Conservation (phyloP, 2,329 filamentous ascomycete genomes). For the Pezicula radicicola region DNA sequence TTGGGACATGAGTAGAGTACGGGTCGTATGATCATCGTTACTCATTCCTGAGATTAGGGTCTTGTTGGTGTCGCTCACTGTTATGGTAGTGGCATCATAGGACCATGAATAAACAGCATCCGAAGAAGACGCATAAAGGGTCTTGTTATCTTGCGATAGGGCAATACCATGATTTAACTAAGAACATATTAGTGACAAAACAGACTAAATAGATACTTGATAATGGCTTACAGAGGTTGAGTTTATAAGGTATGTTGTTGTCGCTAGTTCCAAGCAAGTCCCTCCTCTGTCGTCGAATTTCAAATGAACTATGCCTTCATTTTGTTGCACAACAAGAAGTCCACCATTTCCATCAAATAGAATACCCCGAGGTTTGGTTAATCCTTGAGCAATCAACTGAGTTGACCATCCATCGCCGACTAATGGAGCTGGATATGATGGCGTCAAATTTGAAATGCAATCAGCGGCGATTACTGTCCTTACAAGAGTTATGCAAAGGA, state of each 20-base stretch:
- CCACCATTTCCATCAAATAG: slow-evolving; percentile 27
- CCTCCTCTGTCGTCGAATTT: slow-evolving; percentile 19
- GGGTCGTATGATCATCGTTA: slow-evolving; percentile 58
- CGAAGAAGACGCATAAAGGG: slow-evolving; percentile 54
- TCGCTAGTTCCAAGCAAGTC: slow-evolving; percentile 17
- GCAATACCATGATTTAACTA: slow-evolving; percentile 56
- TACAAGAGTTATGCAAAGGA: too few relatives aligned
- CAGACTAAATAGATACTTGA: not conserved
- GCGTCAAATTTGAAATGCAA: slow-evolving; percentile 1
- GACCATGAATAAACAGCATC: slow-evolving; percentile 61
- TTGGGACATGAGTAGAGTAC: slow-evolving; percentile 62
- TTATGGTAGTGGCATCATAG: slow-evolving; percentile 54
- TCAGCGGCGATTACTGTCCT: not conserved
- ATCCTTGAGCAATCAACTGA: slow-evolving; percentile 20
- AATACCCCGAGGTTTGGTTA: slow-evolving; percentile 25
- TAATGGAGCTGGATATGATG: slow-evolving; percentile 17
- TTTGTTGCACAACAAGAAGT: slow-evolving; percentile 26
- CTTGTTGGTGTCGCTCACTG: slow-evolving; percentile 40
- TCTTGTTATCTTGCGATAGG: slow-evolving; percentile 48
- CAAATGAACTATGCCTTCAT: slow-evolving; percentile 23
- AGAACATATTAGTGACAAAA: slow-evolving; percentile 1
- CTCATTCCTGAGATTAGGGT: slow-evolving; percentile 62
- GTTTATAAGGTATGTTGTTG: slow-evolving; percentile 17
- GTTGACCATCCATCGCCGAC: slow-evolving; percentile 23
- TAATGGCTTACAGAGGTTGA: slow-evolving; percentile 9